Evolutionary conservation across 257 asterid genomes (phyloP).

Genomic region (Anisodus acutangulus): DNA sequence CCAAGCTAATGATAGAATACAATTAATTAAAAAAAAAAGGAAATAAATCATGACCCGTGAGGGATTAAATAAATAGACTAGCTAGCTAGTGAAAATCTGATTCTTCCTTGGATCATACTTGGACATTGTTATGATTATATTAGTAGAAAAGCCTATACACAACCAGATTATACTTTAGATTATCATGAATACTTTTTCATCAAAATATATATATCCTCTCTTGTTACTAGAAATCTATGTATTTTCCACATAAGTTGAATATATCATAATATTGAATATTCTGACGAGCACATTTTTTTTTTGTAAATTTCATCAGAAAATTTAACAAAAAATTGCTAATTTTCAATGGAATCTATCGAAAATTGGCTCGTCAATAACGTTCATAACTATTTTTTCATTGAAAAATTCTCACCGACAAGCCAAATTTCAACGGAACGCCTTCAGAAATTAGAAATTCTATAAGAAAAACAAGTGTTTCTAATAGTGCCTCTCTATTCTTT

Average conservation of each 20-base stretch:
- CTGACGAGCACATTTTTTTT: no score
- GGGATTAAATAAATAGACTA: not conserved
- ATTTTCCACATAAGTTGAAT: no score
- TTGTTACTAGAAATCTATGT: no score
- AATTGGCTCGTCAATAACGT: not conserved
- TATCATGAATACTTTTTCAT: not conserved
- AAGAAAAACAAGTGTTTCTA: no score
- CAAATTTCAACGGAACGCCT: no score
- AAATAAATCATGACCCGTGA: not conserved
- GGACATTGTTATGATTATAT: not conserved
- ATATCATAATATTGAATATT: no score
- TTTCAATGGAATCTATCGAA: accelerated
- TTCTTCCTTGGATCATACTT: no score
- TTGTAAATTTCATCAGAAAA: no score
- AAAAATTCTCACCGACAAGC: no score
- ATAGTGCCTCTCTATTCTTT: not conserved
- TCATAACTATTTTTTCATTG: no score
- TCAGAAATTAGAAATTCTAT: no score
- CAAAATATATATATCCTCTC: not conserved
- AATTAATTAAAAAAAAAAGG: not conserved
- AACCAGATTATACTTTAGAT: conserved; percentile 5
- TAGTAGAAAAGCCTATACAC: not conserved
- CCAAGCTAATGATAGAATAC: not conserved
- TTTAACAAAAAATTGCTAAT: not conserved
- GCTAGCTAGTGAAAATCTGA: not conserved